A percentile compares a stretch with the other conserved stretches of the same genome.
phyloP scores from a whole-genome alignment of 2,329 filamentous ascomycete species.

The Myriosclerotinia duriaeana region DNA sequence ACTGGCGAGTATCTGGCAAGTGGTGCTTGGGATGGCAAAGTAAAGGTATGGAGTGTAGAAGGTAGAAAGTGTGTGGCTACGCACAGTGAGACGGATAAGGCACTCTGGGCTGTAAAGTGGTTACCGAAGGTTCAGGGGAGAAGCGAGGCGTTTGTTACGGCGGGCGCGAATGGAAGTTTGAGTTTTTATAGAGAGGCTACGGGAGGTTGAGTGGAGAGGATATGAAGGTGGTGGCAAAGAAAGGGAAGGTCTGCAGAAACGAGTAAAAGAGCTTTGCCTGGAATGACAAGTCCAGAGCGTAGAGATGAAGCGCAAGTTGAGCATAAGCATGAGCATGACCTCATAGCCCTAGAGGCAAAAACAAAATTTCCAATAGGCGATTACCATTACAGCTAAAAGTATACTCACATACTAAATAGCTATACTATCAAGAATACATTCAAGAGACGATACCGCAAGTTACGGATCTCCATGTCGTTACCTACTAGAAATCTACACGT shows the following conservation, averaged over 20 bases:
- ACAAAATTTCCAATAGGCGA: not conserved
- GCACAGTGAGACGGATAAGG: constrained; percentile 84
- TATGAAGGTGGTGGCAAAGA: not conserved
- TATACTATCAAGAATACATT: not conserved
- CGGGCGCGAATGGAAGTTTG: constrained; percentile 72
- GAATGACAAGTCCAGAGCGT: not conserved
- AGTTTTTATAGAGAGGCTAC: constrained; percentile 85
- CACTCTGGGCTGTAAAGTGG: constrained; percentile 83
- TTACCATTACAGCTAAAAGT: not conserved
- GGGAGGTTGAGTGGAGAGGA: constrained; percentile 45
- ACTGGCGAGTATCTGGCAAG: constrained; percentile 90
- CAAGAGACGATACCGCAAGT: not conserved
- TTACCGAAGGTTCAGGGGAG: constrained; percentile 62
- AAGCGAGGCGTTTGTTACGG: constrained; percentile 74
- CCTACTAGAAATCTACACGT: not conserved
- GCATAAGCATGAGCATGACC: not conserved
- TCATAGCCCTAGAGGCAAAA: not conserved
- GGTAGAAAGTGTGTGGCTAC: constrained; percentile 83
- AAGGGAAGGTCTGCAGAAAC: not conserved
- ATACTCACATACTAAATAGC: not conserved
- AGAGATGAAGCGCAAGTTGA: too few relatives aligned
- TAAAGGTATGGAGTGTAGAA: constrained; percentile 93
- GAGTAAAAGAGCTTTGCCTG: not conserved
- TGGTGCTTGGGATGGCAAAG: constrained; percentile 87
- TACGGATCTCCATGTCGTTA: not conserved